Evolutionary conservation across 2,329 filamentous ascomycete species (phyloP), one percentile per base, ranked within the genome.

Genomic region (Trichoderma lentiforme): DNA sequence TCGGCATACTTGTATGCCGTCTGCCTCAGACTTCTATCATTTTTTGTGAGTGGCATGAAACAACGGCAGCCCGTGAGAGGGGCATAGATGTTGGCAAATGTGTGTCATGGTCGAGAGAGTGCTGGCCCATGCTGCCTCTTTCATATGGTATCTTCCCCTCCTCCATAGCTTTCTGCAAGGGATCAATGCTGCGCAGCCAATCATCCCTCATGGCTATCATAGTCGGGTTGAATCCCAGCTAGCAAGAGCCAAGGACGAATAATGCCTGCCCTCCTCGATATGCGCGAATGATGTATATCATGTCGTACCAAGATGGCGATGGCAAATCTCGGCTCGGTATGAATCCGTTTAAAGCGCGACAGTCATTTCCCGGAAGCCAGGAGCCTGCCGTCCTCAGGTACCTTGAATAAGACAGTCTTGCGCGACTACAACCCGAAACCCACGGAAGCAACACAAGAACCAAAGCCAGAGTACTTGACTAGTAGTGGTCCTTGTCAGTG

Each of bases 361-460:
- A 39, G 32, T 53, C 56, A 68, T 63, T 62, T 69, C 65, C 57
- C 66, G 47, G 58, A 57, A 63, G 58, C 65, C 51, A 68, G 65
- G 21, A 58, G n/a, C n/a, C 39, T 30, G 47, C 34, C 2, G 39
- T 72, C 43, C 66, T 43, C 43, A 26, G 65, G 18, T 26, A 70
- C 32, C 47, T 70, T 39, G 58, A 57, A 43, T 34, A 57, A 62
- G 65, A 64, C 56, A 57, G 57, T 61, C 34, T 72, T 26, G 71
- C 64, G 71, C 39, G 36, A 72, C 71, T 36, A 24, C 47, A 58
- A 24, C 57, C 62, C 43, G 24, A 43, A 47, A 28, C 28, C 68
- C n/a, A 43, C 24, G 30, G 47, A 21, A 71, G 15, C 24, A 24
- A 7, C 9, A 9, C 24, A 24, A 39, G 39, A 26, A 34, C 34